Base-by-base conservation (phyloP, 2,329 filamentous ascomycete species). In the Trichoderma citrinoviride region DNA sequence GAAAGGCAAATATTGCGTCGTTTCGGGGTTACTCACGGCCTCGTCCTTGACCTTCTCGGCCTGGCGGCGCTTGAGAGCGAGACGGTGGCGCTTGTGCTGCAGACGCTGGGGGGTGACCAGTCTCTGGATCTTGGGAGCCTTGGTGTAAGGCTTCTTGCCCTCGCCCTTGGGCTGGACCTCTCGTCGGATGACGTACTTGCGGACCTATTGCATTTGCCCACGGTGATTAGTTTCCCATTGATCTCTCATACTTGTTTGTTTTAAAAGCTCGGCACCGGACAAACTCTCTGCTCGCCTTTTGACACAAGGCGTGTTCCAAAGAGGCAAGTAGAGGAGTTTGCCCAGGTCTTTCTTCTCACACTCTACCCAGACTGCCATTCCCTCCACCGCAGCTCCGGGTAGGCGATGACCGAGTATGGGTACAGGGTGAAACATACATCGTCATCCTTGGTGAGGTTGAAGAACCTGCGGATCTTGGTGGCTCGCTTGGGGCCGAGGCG, bases 371-470 rank as follows among this genome's bases (percentile, higher is more conserved):
- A 77, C 79, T 79, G 79, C 76, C 74, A 76, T 65, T 70, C 71
- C 71, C 73, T 78, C 72, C 76, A 73, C 71, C 77, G 79, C 79
- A 82, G 80, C 74, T 78, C 78, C 76, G 85, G 85, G 85, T 83
- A 92, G 89, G 90, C 85, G 86, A 90, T 86, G 87, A 89, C 82
- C 76, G 77, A 78, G 77, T 79, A 79, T 79, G 77, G 73, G 82
- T 82, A 79, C 78, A 82, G 79, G 78, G 76, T 78, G 80, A 76
- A 76, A 93, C 91, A 88, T 91, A 98, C 94, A 91, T 99, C 95
- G 87, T 99, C 95, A 90, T 98, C 93, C 93, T 98, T 98, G 91
- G 90, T 94, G 88, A 99, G 91, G 86, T 92, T 90, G 87, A 98
- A 99, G 91, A 99, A 99, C 81, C 89, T 90, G 83, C 94, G 92